Evolutionary conservation across 2,329 filamentous ascomycete genomes (phyloP).

Genomic region (Triangularia setosa): DNA sequence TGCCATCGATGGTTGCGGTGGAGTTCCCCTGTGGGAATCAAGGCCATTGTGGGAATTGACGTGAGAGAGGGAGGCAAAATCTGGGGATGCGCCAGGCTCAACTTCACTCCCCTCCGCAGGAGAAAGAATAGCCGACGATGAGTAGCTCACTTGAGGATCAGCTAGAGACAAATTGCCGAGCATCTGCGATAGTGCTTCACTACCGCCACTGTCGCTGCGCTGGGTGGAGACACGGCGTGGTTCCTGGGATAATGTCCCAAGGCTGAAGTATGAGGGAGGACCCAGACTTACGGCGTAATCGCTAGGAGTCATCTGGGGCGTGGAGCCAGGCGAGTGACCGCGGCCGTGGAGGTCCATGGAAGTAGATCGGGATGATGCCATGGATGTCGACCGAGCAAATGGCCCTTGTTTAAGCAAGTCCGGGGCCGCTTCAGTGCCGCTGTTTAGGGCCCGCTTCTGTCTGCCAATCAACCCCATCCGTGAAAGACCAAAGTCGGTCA

Average conservation of each 20-base stretch:
- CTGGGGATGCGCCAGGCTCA: slow-evolving; percentile 71
- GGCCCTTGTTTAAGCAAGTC: slow-evolving; percentile 90
- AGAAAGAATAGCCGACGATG: slow-evolving; percentile 47
- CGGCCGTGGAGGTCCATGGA: slow-evolving; percentile 83
- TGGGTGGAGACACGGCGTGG: slow-evolving; percentile 70
- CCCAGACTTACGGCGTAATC: slow-evolving; percentile 59
- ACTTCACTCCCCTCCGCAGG: slow-evolving; percentile 73
- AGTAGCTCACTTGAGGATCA: slow-evolving; percentile 48
- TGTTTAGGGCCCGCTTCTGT: slow-evolving; percentile 87
- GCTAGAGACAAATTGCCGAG: slow-evolving; percentile 74
- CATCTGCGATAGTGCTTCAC: slow-evolving; percentile 78
- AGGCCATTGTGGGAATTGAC: slow-evolving; percentile 37
- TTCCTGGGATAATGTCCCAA: slow-evolving; percentile 56
- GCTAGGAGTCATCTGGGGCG: slow-evolving; percentile 82
- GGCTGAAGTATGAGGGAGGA: slow-evolving; percentile 90
- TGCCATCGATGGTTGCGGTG: slow-evolving; percentile 66
- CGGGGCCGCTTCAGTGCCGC: slow-evolving; percentile 75
- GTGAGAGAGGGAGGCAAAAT: slow-evolving; percentile 63
- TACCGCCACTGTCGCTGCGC: slow-evolving; percentile 88
- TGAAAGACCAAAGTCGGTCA: slow-evolving; percentile 96
- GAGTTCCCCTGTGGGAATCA: slow-evolving; percentile 55
- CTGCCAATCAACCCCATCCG: slow-evolving; percentile 95
- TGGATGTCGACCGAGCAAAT: slow-evolving; percentile 79
- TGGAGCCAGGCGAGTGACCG: slow-evolving; percentile 71
- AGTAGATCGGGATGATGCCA: slow-evolving; percentile 85